These are phyloP conservation scores for Phytophthora citricola DNA, from an alignment of 352 stramenopile species.

Conservation along the genomic window DNA sequence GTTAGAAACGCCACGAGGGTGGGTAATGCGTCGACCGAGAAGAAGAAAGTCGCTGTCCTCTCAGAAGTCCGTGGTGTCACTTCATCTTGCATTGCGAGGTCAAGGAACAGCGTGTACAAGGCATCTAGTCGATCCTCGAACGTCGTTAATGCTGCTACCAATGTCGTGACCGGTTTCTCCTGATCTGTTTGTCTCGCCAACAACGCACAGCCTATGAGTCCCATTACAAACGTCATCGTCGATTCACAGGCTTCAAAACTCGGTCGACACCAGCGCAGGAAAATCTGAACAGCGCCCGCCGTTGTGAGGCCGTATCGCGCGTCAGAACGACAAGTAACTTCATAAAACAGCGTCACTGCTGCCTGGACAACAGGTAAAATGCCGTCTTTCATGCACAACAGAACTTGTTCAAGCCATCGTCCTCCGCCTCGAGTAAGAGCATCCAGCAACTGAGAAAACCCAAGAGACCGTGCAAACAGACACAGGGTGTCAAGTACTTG, in stretches of 20 bases:
- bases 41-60: constrained; percentile 47
- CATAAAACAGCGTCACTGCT: constrained; percentile 63
- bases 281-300: constrained; percentile 56
- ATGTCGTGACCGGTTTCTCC: constrained; percentile 17
- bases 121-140: constrained; percentile 45
- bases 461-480: constrained; percentile 49
- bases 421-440: constrained; percentile 62
- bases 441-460: constrained; percentile 63
- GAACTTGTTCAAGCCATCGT: constrained; percentile 52
- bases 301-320: constrained; percentile 68
- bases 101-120: constrained; percentile 55
- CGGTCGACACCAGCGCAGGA: constrained; percentile 52
- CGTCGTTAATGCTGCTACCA: constrained; percentile 43
- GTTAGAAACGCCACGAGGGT: constrained; percentile 60
- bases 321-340: constrained; percentile 59
- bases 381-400: constrained; percentile 48
- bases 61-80: constrained; percentile 24
- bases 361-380: constrained; percentile 41
- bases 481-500: constrained; percentile 36
- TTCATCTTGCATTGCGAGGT: constrained; percentile 46
- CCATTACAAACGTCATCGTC: constrained; percentile 50
- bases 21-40: constrained; percentile 47
- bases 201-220: constrained; percentile 55
- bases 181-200: constrained; percentile 52
- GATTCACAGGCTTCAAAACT: constrained; percentile 35